Percentiles rank a stretch among this genome's conserved stretches.
phyloP scores from a whole-genome alignment of 2,329 filamentous ascomycete species.

The Hypoxylon sp. region DNA sequence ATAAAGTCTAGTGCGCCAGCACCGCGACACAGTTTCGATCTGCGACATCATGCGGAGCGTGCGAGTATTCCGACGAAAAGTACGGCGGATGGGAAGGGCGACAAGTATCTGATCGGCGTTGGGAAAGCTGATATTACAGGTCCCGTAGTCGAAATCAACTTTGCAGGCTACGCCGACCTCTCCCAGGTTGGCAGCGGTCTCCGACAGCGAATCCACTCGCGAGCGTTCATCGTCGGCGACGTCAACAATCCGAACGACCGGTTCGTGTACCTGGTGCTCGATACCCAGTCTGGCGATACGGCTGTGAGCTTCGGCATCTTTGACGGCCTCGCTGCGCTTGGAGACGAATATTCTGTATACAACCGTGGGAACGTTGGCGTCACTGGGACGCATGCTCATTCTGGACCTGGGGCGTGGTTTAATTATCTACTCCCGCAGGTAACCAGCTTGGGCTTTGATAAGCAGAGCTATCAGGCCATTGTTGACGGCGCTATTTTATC shows the following conservation, averaged over 20 bases:
- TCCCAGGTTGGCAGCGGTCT: conserved; percentile 85
- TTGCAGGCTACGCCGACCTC: conserved; percentile 88
- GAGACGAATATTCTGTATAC: conserved; percentile 79
- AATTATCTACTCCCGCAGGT: conserved; percentile 93
- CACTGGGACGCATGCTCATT: conserved; percentile 91
- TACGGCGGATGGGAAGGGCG: conserved; percentile 50
- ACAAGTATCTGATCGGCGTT: conserved; percentile 63
- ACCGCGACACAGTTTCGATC: conserved; percentile 36
- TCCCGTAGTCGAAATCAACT: conserved; percentile 87
- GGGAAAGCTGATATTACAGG: conserved; percentile 70
- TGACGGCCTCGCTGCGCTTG: conserved; percentile 75
- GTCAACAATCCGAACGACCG: conserved; percentile 73
- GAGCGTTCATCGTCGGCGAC: conserved; percentile 87
- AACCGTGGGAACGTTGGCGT: conserved; percentile 85
- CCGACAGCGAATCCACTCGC: conserved; percentile 85
- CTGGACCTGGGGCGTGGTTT: conserved; percentile 89
- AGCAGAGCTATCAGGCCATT: conserved; percentile 87
- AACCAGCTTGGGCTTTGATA: conserved; percentile 86
- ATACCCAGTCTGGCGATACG: conserved; percentile 87
- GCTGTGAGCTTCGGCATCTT: conserved; percentile 87
- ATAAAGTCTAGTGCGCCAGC: conserved; percentile 36
- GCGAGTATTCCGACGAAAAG: conserved; percentile 34
- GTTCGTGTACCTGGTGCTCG: conserved; percentile 88
- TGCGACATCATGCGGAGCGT: conserved; percentile 34
- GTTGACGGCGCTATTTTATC: conserved; percentile 86